Evolutionary conservation across 2,329 filamentous ascomycete species (phyloP).

Genomic region (Coniella lustricola): DNA sequence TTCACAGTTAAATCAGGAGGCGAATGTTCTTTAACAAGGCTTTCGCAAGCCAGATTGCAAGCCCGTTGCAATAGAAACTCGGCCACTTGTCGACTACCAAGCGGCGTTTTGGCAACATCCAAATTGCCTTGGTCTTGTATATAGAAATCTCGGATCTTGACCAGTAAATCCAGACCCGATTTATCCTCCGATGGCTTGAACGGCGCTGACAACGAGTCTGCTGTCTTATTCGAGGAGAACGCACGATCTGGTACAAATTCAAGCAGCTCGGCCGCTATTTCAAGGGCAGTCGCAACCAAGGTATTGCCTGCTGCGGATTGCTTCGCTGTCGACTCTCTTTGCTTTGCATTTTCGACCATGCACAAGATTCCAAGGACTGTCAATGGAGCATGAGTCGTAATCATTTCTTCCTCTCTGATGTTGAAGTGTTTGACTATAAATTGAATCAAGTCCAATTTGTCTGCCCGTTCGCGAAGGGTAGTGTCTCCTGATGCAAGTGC

Average conservation of each 20-base stretch:
- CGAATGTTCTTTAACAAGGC: slow-evolving; percentile 33
- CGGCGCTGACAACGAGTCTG: slow-evolving; percentile 10
- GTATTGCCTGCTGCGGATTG: slow-evolving; percentile 13
- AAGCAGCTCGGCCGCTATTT: slow-evolving; percentile 50
- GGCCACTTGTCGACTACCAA: slow-evolving; percentile 47
- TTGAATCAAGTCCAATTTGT: slow-evolving; percentile 64
- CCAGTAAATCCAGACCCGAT: slow-evolving; percentile 47
- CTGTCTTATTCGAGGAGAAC: slow-evolving; percentile 34
- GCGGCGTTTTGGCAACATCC: slow-evolving; percentile 54
- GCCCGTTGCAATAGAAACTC: slow-evolving; percentile 58
- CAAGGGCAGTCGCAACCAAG: slow-evolving; percentile 29
- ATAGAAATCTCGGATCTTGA: slow-evolving; percentile 60
- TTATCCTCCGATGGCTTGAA: slow-evolving; percentile 26
- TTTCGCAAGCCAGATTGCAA: slow-evolving; percentile 42
- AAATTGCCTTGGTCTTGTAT: slow-evolving; percentile 62
- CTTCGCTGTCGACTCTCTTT: slow-evolving; percentile 22
- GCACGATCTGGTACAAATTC: slow-evolving; percentile 59
- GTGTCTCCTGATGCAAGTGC: slow-evolving; percentile 43
- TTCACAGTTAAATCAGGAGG: slow-evolving; percentile 47
- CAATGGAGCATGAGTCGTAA: slow-evolving; percentile 75
- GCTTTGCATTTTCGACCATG: slow-evolving; percentile 51
- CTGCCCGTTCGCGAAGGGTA: slow-evolving; percentile 42
- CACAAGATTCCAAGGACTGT: slow-evolving; percentile 57
- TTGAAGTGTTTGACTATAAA: slow-evolving; percentile 90
- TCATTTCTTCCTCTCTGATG: slow-evolving; percentile 91